These are phyloP conservation scores for Penicillium hesseltinei DNA, from an alignment of 2,329 filamentous ascomycete genomes.

Conservation along the genomic window DNA sequence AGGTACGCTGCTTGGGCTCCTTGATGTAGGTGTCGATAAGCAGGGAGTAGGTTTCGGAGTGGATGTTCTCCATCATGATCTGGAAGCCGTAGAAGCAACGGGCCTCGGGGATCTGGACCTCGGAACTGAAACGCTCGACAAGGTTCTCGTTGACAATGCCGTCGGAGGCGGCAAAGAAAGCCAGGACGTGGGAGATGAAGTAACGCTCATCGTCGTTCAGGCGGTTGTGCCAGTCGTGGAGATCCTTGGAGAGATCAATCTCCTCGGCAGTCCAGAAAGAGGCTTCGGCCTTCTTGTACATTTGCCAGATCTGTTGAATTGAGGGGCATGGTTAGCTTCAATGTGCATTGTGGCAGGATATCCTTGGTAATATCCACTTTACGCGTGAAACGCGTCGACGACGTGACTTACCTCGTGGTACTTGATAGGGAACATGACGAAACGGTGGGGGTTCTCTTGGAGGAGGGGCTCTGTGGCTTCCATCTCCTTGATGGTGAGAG, in stretches of 20 bases:
- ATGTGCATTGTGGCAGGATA: constrained; percentile 4
- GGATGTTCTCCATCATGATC: constrained; percentile 99
- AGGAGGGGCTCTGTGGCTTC: constrained; percentile 87
- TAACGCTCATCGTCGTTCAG: constrained; percentile 95
- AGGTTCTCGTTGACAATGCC: constrained; percentile 99
- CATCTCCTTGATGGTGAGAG: constrained; percentile 59
- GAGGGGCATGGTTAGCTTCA: constrained; percentile 12
- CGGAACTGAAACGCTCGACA: constrained; percentile 92
- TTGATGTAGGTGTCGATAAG: constrained; percentile 99
- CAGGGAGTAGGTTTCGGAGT: constrained; percentile 98
- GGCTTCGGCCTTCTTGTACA: constrained; percentile 99
- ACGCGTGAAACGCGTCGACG: constrained; percentile 62
- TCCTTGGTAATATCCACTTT: constrained; percentile 51
- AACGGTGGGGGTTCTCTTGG: constrained; percentile 91
- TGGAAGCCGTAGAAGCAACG: constrained; percentile 99
- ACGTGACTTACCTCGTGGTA: constrained; percentile 87
- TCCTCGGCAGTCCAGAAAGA: constrained; percentile 99
- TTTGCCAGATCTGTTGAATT: constrained; percentile 84
- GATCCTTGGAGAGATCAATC: constrained; percentile 97
- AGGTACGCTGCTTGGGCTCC: constrained; percentile 87
- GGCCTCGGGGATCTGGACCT: constrained; percentile 96
- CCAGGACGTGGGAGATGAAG: constrained; percentile 97
- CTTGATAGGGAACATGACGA: constrained; percentile 98
- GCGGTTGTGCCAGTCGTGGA: constrained; percentile 98
- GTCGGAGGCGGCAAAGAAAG: constrained; percentile 98